Evolutionary conservation across 2,329 filamentous ascomycete species (phyloP), one percentile per base, ranked within the genome.

Genomic region (Zymoseptoria brevis): DNA sequence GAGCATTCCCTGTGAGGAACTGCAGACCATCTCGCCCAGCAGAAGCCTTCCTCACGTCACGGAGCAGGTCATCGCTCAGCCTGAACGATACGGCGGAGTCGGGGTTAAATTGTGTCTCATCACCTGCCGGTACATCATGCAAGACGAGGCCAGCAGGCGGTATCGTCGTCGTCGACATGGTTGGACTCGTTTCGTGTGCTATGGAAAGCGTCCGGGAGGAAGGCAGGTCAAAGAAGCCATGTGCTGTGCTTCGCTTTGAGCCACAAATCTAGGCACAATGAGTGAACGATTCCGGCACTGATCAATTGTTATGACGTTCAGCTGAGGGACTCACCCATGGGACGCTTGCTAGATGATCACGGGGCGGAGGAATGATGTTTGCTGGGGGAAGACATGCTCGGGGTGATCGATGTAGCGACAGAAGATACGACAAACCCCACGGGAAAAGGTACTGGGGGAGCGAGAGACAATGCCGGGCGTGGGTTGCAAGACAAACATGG

Each of bases 11-110:
- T n/a, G 69, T 67, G 54, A 70, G 56, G 59, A 74, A 66, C 53
- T 72, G 69, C 41, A 73, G 60, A 22, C 67, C 67, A 54, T 68
- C 65, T 53, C 65, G 65, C 19, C 41, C 61, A 48, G 62, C 58
- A 19, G 69, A 66, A 52, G 70, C 70, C 60, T 68, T 68, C 58
- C 63, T 69, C 54, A 73, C 64, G 57, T 73, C 71, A 57, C 71
- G 63, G 53, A 73, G 63, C 24, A 72, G 60, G 35, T 65, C 60
- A 30, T 68, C 65, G 55, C 63, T 67, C 56, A 74, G 66, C 60
- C 64, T 68, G 61, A 71, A 64, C 59, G 71, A 53, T 16, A 73
- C 64, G 24, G 68, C 72, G 53, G 68, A 64, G 29, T 59, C 64
- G 8, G 59, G 45, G n/a, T 21, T 55, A 50, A 64, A 57, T 57